A percentile compares a stretch with the other conserved stretches of the same genome.
phyloP scores from a whole-genome alignment of 2,329 filamentous ascomycete species.

The Trichoderma sp. region DNA sequence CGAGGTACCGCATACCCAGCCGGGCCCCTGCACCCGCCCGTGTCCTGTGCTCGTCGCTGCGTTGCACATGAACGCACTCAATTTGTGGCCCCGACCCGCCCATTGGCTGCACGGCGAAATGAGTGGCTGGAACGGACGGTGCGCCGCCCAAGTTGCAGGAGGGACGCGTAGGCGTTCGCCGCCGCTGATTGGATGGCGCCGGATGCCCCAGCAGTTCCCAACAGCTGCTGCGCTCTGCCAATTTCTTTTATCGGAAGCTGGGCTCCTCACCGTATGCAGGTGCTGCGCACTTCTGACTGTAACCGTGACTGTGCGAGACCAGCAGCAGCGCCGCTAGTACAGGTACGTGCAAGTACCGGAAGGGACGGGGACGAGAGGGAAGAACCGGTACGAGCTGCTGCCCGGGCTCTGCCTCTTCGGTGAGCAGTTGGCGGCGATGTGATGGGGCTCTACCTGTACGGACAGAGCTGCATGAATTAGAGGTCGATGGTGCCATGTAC shows the following conservation, averaged over 20 bases:
- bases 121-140: slow-evolving; percentile 28
- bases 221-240: background rate
- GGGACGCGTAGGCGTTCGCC: slow-evolving; percentile 4
- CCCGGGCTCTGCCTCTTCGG: background rate
- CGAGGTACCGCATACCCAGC: slow-evolving; percentile 13
- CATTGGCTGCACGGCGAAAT: slow-evolving; percentile 21
- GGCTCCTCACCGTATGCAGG: slow-evolving; percentile 22
- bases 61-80: slow-evolving; percentile 21
- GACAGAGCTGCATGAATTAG: background rate
- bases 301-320: slow-evolving; percentile 2
- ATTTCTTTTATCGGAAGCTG: slow-evolving; percentile 20
- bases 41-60: background rate
- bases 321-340: slow-evolving; percentile 5
- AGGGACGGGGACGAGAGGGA: background rate
- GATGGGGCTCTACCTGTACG: background rate
- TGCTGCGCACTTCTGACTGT: slow-evolving; percentile 6
- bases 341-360: slow-evolving; percentile 3
- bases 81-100: background rate
- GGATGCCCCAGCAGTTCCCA: slow-evolving; percentile 22
- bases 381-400: background rate
- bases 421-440: too few relatives aligned
- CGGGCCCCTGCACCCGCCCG: slow-evolving; percentile 12
- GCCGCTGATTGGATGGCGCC: background rate
- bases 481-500: background rate
- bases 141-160: slow-evolving; percentile 7